Conservation (phyloP, 2,329 filamentous ascomycete genomes). For the Colletotrichum tanaceti region DNA sequence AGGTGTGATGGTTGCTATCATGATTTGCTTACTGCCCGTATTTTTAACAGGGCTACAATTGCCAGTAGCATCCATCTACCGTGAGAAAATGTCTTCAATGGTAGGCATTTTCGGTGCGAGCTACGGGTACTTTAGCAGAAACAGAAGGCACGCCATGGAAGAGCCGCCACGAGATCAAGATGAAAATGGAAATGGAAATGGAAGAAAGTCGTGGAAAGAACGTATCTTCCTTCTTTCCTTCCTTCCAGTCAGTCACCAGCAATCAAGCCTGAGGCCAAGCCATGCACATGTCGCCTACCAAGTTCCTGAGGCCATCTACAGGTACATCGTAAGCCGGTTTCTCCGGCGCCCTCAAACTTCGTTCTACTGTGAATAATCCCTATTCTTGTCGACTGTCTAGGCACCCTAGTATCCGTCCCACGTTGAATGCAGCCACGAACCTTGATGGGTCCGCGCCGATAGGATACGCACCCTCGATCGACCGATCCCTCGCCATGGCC, state of each 20-base stretch:
- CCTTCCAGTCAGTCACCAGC: conserved; percentile 4
- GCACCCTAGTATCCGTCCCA: conserved; percentile 20
- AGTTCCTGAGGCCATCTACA: conserved; percentile 1
- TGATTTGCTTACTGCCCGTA: conserved; percentile 13
- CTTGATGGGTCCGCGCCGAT: conserved; percentile 1
- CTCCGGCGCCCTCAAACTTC: conserved; percentile 2
- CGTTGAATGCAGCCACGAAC: conserved; percentile 13
- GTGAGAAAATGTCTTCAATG: no score
- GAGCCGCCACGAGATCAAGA: no score
- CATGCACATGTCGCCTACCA: background rate
- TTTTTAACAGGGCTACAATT: conserved; percentile 16
- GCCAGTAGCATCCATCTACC: background rate
- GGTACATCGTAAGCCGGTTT: conserved; percentile 8
- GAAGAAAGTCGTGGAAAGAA: background rate
- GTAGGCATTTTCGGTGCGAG: no score
- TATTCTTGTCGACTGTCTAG: conserved; percentile 1
- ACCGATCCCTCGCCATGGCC: background rate
- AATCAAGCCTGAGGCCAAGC: conserved; percentile 5
- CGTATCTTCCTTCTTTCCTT: background rate
- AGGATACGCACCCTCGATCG: background rate
- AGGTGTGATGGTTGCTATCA: conserved; percentile 11
- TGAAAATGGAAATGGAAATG: no score
- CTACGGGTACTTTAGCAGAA: no score
- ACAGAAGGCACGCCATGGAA: no score
- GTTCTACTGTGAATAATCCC: background rate